A percentile compares a stretch with the other conserved stretches of the same genome.
Evolutionary conservation across 2,329 filamentous ascomycete species (phyloP).

Genomic region (Biscogniauxia mediterranea): DNA sequence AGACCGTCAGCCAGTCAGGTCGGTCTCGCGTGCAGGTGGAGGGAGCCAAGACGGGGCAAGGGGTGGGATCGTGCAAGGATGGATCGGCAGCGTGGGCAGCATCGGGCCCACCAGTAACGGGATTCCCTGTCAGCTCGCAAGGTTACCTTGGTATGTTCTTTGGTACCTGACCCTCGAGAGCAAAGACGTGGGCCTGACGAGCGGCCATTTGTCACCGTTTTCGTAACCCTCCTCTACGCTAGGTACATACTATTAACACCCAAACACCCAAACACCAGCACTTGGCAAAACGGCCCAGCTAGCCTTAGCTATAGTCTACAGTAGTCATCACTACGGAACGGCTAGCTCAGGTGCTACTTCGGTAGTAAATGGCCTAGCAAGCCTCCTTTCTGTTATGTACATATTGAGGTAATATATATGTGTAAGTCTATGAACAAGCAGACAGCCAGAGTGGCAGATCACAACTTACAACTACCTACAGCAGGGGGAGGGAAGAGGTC

Average conservation of each 20-base stretch:
- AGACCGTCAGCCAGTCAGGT: conserved; percentile 4
- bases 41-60: conserved; percentile 1
- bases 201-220: not conserved
- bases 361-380: too few species aligned
- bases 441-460: too few species aligned
- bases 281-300: not conserved
- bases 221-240: not conserved
- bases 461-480: too few species aligned
- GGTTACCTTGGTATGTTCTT: not conserved
- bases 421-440: too few species aligned
- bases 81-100: not conserved
- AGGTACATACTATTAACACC: too few species aligned
- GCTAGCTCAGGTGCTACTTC: too few species aligned
- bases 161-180: not conserved
- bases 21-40: conserved; percentile 2
- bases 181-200: not conserved
- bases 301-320: not conserved
- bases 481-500: not conserved
- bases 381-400: too few species aligned
- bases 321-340: too few species aligned
- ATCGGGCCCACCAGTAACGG: not conserved
- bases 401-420: too few species aligned
- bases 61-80: not conserved
- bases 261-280: not conserved
- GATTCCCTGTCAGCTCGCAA: not conserved